Conservation (phyloP, 139 green algal species). For the Chlamydomonas sp. region DNA sequence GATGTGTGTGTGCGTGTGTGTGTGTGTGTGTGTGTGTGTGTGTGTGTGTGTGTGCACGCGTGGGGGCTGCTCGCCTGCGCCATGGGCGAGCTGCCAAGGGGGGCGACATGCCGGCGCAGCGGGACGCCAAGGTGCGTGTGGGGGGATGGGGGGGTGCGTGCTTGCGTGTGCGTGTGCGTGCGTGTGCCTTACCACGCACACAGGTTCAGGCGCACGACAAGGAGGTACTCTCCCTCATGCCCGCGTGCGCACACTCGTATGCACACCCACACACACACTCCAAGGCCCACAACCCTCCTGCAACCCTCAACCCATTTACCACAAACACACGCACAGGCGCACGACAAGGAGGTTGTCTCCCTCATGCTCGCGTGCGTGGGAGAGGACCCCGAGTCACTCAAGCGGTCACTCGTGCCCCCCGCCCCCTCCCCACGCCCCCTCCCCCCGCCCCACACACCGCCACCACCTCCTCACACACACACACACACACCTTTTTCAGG, state of each 20-base stretch:
- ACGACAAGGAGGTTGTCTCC: slow-evolving; percentile 38
- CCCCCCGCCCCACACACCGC: no score
- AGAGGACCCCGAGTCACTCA: slow-evolving; percentile 22
- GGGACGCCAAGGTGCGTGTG: neutral
- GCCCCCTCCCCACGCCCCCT: no score
- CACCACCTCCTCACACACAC: no score
- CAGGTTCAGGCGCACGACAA: slow-evolving; percentile 25
- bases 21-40: no score
- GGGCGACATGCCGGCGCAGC: neutral
- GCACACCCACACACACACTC: no score
- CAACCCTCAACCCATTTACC: no score
- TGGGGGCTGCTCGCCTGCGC: slow-evolving; percentile 20
- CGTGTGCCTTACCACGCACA: no score
- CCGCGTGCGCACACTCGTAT: slow-evolving; percentile 24
- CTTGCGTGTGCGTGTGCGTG: no score
- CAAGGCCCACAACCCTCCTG: no score
- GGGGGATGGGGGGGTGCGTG: neutral
- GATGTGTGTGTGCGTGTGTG: no score
- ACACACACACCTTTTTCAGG: no score
- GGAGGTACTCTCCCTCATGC: slow-evolving; percentile 32
- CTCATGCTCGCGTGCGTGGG: slow-evolving; percentile 21
- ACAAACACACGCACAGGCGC: slow-evolving; percentile 11
- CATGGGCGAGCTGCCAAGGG: neutral
- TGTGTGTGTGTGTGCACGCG: no score
- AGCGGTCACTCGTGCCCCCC: neutral